Evolutionary conservation across 2,329 filamentous ascomycete genomes (phyloP).

Genomic region (Aspergillus jensenii): DNA sequence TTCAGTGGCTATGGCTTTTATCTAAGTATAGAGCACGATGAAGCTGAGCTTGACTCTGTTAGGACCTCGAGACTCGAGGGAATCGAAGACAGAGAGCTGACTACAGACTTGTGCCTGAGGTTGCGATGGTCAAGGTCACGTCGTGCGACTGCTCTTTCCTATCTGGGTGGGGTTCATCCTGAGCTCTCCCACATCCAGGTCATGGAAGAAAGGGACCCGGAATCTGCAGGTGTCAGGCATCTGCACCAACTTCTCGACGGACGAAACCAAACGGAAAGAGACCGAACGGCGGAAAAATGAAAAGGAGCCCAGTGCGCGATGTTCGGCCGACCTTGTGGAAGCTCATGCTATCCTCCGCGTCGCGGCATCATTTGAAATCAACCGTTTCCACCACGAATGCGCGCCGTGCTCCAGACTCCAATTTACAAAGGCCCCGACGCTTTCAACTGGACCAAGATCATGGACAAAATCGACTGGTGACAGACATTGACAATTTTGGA

Average conservation of each 20-base stretch:
- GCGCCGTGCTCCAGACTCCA: not conserved
- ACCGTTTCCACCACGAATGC: not conserved
- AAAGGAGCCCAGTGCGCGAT: no score
- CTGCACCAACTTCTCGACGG: no score
- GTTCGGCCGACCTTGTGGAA: not conserved
- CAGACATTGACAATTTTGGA: not conserved
- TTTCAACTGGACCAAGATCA: not conserved
- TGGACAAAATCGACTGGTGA: not conserved
- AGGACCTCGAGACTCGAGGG: not conserved
- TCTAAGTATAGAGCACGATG: conserved; percentile 3
- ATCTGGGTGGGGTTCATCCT: not conserved
- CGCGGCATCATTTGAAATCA: not conserved
- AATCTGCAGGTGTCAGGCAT: not conserved
- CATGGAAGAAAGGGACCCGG: not conserved
- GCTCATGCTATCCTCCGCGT: not conserved
- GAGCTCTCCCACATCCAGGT: not conserved
- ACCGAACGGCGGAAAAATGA: not conserved
- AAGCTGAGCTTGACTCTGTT: not conserved
- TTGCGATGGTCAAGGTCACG: no score
- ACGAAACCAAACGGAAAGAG: not conserved
- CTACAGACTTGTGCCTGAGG: not conserved
- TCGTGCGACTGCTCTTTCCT: not conserved
- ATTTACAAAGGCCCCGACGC: not conserved
- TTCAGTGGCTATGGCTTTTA: not conserved
- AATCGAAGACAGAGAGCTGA: not conserved